Conservation (phyloP, 2,329 filamentous ascomycete species). For the Myriosclerotinia curreyana region DNA sequence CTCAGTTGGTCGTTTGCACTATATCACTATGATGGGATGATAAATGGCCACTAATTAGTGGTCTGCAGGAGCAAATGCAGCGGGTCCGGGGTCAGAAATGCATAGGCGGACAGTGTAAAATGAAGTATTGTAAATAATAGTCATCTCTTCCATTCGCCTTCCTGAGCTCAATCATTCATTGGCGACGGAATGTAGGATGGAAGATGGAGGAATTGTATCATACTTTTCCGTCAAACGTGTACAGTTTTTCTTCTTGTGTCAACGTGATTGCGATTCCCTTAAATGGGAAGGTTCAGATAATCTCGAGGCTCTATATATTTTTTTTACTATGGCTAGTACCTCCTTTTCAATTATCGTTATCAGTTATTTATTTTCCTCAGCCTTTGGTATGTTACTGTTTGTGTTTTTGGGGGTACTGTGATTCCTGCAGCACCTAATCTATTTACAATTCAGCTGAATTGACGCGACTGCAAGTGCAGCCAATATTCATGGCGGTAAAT, state of each 20-base stretch:
- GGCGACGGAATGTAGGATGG: background rate
- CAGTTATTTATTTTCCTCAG: background rate
- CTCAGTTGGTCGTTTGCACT: background rate
- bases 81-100: background rate
- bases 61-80: background rate
- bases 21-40: slow-evolving; percentile 14
- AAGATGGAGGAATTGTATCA: slow-evolving; percentile 7
- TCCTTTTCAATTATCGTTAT: background rate
- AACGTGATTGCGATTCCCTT: background rate
- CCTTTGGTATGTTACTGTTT: background rate
- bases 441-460: background rate
- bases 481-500: too few species aligned
- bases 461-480: too few species aligned
- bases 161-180: too few species aligned
- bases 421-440: too few species aligned
- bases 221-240: background rate
- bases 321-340: background rate
- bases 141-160: background rate
- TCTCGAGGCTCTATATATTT: too few species aligned
- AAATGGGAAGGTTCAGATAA: background rate
- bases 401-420: too few species aligned
- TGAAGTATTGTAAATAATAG: slow-evolving; percentile 6
- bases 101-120: background rate
- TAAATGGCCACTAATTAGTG: background rate
- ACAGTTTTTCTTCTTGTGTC: background rate